These are phyloP conservation scores for Senna siamea DNA, from an alignment of 306 rosid species.

Conservation along the genomic window DNA sequence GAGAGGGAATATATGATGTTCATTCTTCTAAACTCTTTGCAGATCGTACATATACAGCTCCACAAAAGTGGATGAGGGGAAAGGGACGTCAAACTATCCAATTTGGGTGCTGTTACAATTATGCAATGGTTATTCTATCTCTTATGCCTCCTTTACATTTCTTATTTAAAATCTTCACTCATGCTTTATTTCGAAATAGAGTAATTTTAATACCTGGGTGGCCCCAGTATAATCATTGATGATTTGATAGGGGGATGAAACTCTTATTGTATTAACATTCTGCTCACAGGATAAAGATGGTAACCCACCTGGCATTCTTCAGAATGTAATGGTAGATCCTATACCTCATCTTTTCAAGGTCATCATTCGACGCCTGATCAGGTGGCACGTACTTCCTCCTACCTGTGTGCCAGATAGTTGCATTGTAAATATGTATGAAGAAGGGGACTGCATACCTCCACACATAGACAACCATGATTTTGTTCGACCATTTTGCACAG, in stretches of 20 bases:
- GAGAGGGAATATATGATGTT: constrained; percentile 18
- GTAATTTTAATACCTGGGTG: background rate
- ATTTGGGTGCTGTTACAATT: constrained; percentile 97
- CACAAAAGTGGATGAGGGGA: constrained; percentile 95
- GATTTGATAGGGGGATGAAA: constrained; percentile 23
- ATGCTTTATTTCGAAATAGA: constrained; percentile 7
- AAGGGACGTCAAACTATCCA: constrained; percentile 95
- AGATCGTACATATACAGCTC: constrained; percentile 88
- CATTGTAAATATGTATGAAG: constrained; percentile 90
- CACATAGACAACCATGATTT: constrained; percentile 96
- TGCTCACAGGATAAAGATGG: constrained; percentile 82
- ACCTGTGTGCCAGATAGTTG: constrained; percentile 95
- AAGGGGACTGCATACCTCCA: constrained; percentile 97
- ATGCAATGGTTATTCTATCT: constrained; percentile 67
- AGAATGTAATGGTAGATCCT: constrained; percentile 63
- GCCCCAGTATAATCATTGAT: constrained; percentile 17
- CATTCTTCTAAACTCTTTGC: constrained; percentile 46
- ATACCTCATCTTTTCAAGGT: constrained; percentile 88
- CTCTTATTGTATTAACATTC: constrained; percentile 29
- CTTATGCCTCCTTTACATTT: constrained; percentile 27
- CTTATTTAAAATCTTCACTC: background rate
- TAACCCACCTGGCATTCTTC: constrained; percentile 90
- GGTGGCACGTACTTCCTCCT: constrained; percentile 93
- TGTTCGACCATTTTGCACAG: constrained; percentile 95
- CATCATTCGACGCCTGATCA: constrained; percentile 81